Evolutionary conservation across 768 basidiomycete genomes (phyloP), one percentile per base, ranked within the genome.

Genomic region (Scleroderma citrinum): DNA sequence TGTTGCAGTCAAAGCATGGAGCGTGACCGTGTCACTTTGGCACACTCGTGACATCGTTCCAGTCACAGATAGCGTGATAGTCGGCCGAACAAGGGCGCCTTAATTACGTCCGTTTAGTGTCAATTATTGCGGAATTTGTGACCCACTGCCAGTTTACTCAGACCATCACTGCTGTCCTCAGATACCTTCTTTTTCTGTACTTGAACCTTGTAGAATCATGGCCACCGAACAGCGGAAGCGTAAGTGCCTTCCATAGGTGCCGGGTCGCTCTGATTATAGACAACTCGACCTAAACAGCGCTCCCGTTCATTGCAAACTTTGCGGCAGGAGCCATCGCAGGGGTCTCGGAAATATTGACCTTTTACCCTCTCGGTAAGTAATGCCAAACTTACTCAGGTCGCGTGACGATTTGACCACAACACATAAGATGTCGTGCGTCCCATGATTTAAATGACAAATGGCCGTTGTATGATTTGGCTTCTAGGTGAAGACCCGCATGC

Each of bases 401-500:
- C 7, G 24, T 54, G 38, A 49, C 40, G 12, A 36, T n/a, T 55
- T n/a, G 13, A n/a, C 17, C 30, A 37, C 66, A 21, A 12, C 5
- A 10, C 44, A 11, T 32, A 44, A 87, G 92, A 95, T 89, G 92
- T 95, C 60, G 89, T 92, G 70, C 59, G 89, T 81, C 23, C 41
- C 44, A 26, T 42, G 17, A 14, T 21, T 38, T 23, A 31, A 26
- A 24, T 24, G 16, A 24, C 8, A 8, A 5, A 4, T 50, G 11
- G 12, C 7, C 43, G 48, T 26, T 23, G 42, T 38, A 37, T 45
- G 32, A 47, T 7, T 23, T 13, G 11, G 43, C 8, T 32, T 44
- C 38, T 62, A 92, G 89, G 92, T 97, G 64, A 97, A 99, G 73
- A 99, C 96, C 19, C 89, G 96, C 23, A 94, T 97, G 83, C 96